Percentiles rank a stretch among this genome's conserved stretches.
Conservation (phyloP, 1,284 basidiomycete species). For the Bondarzewia mesenterica region DNA sequence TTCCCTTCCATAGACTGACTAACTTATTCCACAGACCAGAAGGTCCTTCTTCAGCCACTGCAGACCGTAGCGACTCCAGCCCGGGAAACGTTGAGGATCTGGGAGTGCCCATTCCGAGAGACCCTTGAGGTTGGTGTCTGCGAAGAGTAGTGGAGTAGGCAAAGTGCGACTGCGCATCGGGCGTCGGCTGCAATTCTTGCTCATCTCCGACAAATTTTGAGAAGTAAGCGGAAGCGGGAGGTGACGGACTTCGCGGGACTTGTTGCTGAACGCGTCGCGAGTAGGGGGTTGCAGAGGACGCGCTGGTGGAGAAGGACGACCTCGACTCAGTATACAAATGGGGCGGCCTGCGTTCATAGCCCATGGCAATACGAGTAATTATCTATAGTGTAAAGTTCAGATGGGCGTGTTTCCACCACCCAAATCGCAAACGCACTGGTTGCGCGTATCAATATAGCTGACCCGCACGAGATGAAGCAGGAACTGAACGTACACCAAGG, state of each 20-base stretch:
- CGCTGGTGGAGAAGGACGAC: neutral
- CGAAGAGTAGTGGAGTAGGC: constrained; percentile 77
- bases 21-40: constrained; percentile 31
- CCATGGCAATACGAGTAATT: neutral
- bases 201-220: constrained; percentile 42
- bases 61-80: constrained; percentile 18
- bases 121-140: constrained; percentile 47
- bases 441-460: neutral
- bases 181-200: constrained; percentile 43
- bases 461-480: too few species aligned
- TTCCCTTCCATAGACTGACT: constrained; percentile 27
- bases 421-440: neutral
- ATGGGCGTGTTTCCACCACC: too few species aligned
- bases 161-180: constrained; percentile 65
- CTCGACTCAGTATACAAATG: neutral
- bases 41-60: constrained; percentile 21
- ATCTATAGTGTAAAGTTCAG: neutral
- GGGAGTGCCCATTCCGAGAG: constrained; percentile 23
- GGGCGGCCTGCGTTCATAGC: constrained; percentile 4
- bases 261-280: constrained; percentile 5
- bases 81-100: constrained; percentile 20
- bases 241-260: constrained; percentile 40
- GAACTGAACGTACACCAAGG: too few species aligned
- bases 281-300: constrained; percentile 1
- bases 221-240: constrained; percentile 75